Base-by-base conservation (phyloP, 2,329 filamentous ascomycete genomes). In the Trichoderma breve region DNA sequence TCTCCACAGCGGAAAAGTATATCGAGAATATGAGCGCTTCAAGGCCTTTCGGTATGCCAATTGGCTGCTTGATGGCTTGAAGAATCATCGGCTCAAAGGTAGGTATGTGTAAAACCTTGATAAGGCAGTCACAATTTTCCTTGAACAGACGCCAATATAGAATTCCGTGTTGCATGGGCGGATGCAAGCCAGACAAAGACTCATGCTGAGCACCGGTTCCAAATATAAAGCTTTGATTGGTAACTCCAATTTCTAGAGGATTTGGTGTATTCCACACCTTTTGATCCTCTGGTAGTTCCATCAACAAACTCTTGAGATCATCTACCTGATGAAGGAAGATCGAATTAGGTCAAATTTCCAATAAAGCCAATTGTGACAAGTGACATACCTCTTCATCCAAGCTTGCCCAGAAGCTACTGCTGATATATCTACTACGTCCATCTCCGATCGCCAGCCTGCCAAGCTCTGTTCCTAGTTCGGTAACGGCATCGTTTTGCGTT, bases 381-480 rank as follows among this genome's bases (percentile, higher is more conserved):
- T 61, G 4, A 36, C 57, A 24, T 61, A 61, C 57, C 57, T 61
- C 61, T 64, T 64, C 61, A 24, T 64, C 61, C 7, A 64, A 30
- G 21, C 36, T 64, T 51, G 61, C 61, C 61, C 61, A 64, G 39
- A 64, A 64, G n/a, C 61, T 47, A 21, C 61, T 64, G 39, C 36
- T 64, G 39, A 64, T 51, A 21, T 64, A 47, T 64, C 61, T 51
- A 30, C 36, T 64, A 24, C 36, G 61, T 51, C 61, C 61, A 47
- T 64, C 61, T 47, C 36, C 61, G 4, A 47, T 26, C 3, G 61
- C 61, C 26, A 64, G 36, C 24, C 61, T 64, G 26, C 61, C 61
- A 64, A 64, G 15, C 61, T 64, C 61, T n/a, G 61, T 64, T n/a
- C 61, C 61, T 2, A 64, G 6, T 51, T 64, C 61, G n/a, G 36